Evolutionary conservation across 768 basidiomycete species (phyloP).

Genomic region (Tulasnella sp.): DNA sequence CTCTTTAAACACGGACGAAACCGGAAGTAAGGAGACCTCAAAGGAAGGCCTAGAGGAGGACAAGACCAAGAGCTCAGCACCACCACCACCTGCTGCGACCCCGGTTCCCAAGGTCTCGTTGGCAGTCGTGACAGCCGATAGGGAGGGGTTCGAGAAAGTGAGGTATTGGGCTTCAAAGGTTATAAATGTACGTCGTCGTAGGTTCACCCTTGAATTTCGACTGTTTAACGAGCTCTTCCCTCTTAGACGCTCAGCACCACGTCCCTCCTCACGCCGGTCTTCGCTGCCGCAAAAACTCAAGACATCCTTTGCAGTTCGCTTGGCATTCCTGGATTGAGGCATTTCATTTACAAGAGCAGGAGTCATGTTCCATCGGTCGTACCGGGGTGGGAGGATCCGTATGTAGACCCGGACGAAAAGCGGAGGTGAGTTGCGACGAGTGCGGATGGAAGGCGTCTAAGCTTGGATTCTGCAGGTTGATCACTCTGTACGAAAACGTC

Average conservation of each 20-base stretch:
- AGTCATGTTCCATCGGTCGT: constrained; percentile 80
- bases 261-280: constrained; percentile 9
- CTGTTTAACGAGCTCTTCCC: not conserved
- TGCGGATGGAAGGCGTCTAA: not conserved
- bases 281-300: constrained; percentile 10
- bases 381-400: constrained; percentile 81
- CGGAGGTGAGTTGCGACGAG: not conserved
- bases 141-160: constrained; percentile 21
- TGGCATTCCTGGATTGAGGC: constrained; percentile 81
- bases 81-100: not conserved
- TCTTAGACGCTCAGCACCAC: constrained; percentile 2
- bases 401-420: constrained; percentile 49
- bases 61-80: not conserved
- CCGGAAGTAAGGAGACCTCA: not conserved
- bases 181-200: not conserved
- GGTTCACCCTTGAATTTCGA: not conserved
- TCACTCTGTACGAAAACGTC: constrained; percentile 79
- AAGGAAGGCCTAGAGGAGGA: not conserved
- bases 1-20: not conserved
- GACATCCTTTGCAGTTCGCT: constrained; percentile 66
- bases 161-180: constrained; percentile 20
- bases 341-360: constrained; percentile 92
- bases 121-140: constrained; percentile 19
- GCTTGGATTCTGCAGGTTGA: constrained; percentile 43
- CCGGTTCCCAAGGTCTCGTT: not conserved